Conservation (phyloP, 1,284 basidiomycete genomes). For the Rhizopogon parksii region DNA sequence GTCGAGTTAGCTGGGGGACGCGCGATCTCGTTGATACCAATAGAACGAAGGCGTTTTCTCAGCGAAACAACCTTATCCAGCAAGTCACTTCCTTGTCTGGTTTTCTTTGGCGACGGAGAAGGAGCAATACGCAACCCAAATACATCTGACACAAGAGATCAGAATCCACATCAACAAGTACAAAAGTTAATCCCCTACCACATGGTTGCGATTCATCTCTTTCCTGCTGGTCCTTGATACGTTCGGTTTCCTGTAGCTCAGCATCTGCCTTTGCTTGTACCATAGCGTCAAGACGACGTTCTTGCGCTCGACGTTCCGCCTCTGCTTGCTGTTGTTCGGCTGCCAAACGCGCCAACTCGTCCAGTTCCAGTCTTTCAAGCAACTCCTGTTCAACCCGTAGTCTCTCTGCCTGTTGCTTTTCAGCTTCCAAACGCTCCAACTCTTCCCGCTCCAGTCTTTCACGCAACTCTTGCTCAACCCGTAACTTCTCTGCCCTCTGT, state of each 20-base stretch:
- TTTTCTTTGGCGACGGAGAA: slow-evolving; percentile 25
- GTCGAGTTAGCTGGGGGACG: slow-evolving; percentile 32
- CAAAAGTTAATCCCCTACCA: slow-evolving; percentile 19
- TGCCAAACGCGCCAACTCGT: slow-evolving; percentile 13
- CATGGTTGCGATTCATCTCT: neutral
- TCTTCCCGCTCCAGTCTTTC: slow-evolving; percentile 17
- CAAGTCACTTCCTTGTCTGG: slow-evolving; percentile 31
- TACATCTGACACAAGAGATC: slow-evolving; percentile 38
- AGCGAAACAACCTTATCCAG: slow-evolving; percentile 38
- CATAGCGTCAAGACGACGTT: slow-evolving; percentile 26
- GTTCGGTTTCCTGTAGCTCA: slow-evolving; percentile 6
- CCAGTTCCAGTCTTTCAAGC: slow-evolving; percentile 15
- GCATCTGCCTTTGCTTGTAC: slow-evolving; percentile 17
- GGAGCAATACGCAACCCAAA: slow-evolving; percentile 43
- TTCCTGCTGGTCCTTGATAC: neutral
- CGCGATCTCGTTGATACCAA: slow-evolving; percentile 52
- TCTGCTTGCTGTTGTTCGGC: slow-evolving; percentile 12
- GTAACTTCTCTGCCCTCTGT: slow-evolving; percentile 25
- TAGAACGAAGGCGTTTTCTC: slow-evolving; percentile 52
- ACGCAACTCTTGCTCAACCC: slow-evolving; percentile 23
- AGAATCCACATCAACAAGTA: neutral
- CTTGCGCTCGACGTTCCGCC: slow-evolving; percentile 15
- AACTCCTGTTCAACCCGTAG: slow-evolving; percentile 26
- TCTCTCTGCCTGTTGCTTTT: slow-evolving; percentile 15
- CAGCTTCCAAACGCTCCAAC: slow-evolving; percentile 9